These are phyloP conservation scores for Colletotrichum musicola DNA, from an alignment of 2,329 filamentous ascomycete genomes.

Conservation along the genomic window DNA sequence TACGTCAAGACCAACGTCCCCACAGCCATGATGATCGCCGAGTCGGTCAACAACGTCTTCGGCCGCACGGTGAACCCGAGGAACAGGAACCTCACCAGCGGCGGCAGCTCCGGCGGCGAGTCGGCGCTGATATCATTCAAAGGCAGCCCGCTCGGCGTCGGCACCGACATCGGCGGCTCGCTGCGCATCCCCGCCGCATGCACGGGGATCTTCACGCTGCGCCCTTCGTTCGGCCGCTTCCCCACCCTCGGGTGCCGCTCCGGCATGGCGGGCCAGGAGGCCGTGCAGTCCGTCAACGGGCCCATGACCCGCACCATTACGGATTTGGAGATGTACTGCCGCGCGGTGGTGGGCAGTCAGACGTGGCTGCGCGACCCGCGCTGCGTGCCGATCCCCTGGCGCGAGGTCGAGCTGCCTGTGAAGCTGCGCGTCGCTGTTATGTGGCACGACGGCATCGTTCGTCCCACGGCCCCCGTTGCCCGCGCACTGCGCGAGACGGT, in stretches of 20 bases:
- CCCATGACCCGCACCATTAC: conserved; percentile 69
- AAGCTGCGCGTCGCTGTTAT: conserved; percentile 71
- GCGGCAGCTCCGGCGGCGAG: conserved; percentile 77
- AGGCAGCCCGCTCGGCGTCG: conserved; percentile 72
- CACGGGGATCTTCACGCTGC: conserved; percentile 68
- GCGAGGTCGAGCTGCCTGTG: conserved; percentile 47
- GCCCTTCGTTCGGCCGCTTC: conserved; percentile 70
- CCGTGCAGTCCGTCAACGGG: conserved; percentile 73
- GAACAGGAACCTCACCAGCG: conserved; percentile 70
- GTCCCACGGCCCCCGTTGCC: conserved; percentile 74
- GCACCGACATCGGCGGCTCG: conserved; percentile 73
- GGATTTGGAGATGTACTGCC: conserved; percentile 68
- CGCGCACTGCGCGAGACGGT: conserved; percentile 64
- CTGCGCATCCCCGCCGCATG: conserved; percentile 67
- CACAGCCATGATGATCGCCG: conserved; percentile 77
- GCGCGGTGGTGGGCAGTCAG: conserved; percentile 60
- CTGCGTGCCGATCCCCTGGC: conserved; percentile 71
- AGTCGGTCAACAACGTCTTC: conserved; percentile 74
- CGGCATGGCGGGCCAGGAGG: conserved; percentile 74
- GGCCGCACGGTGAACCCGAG: conserved; percentile 73
- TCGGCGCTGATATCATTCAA: conserved; percentile 70
- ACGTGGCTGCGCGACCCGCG: conserved; percentile 71
- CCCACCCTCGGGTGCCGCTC: conserved; percentile 65
- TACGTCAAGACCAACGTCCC: conserved; percentile 71
- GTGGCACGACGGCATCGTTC: conserved; percentile 74